Base-by-base conservation (phyloP, 345 rosid species). In the Dovyalis caffra region DNA sequence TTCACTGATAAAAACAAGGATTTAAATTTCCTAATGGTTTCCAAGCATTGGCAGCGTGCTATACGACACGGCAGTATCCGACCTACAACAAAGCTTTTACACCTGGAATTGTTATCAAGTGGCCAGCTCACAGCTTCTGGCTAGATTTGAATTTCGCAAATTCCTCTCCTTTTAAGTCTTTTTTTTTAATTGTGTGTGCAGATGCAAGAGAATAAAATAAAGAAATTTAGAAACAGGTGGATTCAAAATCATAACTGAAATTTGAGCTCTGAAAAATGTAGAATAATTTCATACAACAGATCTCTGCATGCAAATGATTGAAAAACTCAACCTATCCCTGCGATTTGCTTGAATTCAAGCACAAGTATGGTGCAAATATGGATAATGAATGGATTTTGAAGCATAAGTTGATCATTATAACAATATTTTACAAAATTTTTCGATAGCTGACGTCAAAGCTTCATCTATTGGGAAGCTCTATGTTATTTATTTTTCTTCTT, bases 401-500 rank as follows among this genome's bases (percentile, higher is more conserved):
- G n/a, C 9, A 20, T 18, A 20, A 49, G 20, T 49, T 49, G 18
- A 20, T 49, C 56, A 49, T 4, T 49, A 6, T 20, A 53, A 12
- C 40, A 53, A 3, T 26, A 33, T 6, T 34, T 21, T 14, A 18
- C 2, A 0, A 73, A 15, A 33, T 15, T 15, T 4, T 60, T 29
- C 20, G 28, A 12, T 20, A 1, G 78, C 73, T 51, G 23, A 20
- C 8, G 20, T 35, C 8, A 9, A 35, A 35, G 38, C 38, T 49
- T 75, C 1, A 53, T 29, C 70, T 73, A 74, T 63, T 47, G 72
- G 28, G 51, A 26, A n/a, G 37, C 67, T 70, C 47, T 33, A 16
- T 40, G 73, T 71, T 29, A 57, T 60, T 80, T 77, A 34, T 68
- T 87, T 82, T 89, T 95, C 88, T 82, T 91, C 86, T 87, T 89